A percentile compares a stretch with the other conserved stretches of the same genome.
phyloP scores from a whole-genome alignment of 805 yeast species.

The Blastobotrys peoriensis region DNA sequence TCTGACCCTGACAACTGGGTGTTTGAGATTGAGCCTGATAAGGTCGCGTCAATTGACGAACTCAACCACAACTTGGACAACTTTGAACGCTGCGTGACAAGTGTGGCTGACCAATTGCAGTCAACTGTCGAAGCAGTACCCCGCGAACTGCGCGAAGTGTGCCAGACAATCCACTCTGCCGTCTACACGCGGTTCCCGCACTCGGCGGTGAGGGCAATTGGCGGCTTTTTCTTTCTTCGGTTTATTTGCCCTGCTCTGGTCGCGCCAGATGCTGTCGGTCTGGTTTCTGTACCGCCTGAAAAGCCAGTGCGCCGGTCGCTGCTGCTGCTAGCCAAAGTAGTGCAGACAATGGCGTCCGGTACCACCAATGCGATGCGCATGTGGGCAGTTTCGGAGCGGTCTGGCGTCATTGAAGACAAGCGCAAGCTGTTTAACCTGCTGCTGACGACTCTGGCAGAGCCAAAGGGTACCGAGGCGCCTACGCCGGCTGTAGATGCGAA shows the following conservation, averaged over 20 bases:
- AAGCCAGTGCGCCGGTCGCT: conserved; percentile 19
- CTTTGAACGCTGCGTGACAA: conserved; percentile 52
- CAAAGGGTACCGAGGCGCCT: conserved; percentile 14
- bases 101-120: conserved; percentile 50
- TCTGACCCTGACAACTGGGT: conserved; percentile 38
- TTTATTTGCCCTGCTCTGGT: conserved; percentile 78
- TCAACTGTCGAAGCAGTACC: conserved; percentile 52
- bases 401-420: conserved; percentile 5
- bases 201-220: conserved; percentile 65
- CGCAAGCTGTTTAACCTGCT: conserved; percentile 2
- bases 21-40: conserved; percentile 56
- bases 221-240: conserved; percentile 71
- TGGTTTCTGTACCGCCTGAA: conserved; percentile 18
- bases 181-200: conserved; percentile 55
- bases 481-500: conserved; percentile 17
- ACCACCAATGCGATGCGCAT: conserved; percentile 1
- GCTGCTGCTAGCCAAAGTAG: conserved; percentile 24
- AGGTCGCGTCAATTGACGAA: conserved; percentile 31
- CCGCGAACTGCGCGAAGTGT: conserved; percentile 52
- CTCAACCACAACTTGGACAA: conserved; percentile 36
- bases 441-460: conserved; percentile 3
- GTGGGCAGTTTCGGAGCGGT: conserved; percentile 3
- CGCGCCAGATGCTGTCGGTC: conserved; percentile 55
- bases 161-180: conserved; percentile 53
- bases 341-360: conserved; percentile 27